A percentile compares a stretch with the other conserved stretches of the same genome.
Evolutionary conservation across 1,284 basidiomycete species (phyloP).

Genomic region (Fomitopsis pinicola): DNA sequence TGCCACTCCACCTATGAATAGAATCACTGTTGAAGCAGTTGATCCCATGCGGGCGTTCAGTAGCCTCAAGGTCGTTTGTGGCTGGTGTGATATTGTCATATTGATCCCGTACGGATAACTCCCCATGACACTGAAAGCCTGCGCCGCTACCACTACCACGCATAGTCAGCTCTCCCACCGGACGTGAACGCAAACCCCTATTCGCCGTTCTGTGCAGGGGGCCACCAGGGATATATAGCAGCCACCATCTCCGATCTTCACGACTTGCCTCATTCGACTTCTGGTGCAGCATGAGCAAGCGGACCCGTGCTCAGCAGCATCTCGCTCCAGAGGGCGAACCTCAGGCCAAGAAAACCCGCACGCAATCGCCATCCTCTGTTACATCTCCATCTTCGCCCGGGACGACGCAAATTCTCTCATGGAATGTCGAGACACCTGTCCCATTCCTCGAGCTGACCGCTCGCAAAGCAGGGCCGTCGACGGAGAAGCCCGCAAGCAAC

Average conservation of each 20-base stretch:
- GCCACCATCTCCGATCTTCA: not conserved
- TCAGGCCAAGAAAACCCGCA: not conserved
- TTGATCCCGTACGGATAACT: not conserved
- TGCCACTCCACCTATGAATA: not conserved
- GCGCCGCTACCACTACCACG: not conserved
- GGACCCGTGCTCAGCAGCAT: not conserved
- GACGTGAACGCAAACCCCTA: not conserved
- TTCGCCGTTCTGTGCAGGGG: not conserved
- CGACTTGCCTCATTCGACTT: not conserved
- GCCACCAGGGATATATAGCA: not conserved
- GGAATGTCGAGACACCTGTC: slow-evolving; percentile 23
- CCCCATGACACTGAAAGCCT: not conserved
- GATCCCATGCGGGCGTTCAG: not conserved
- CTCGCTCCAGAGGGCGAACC: not conserved
- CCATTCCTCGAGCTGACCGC: slow-evolving; percentile 20
- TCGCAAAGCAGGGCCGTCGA: slow-evolving; percentile 15
- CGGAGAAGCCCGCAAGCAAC: slow-evolving; percentile 9
- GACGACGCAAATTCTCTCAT: slow-evolving; percentile 16
- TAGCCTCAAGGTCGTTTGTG: not conserved
- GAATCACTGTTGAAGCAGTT: not conserved
- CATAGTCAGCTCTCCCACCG: not conserved
- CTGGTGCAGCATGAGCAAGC: not conserved
- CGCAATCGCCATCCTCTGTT: not conserved
- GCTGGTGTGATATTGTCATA: not conserved
- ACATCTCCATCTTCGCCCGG: not conserved